A percentile compares a stretch with the other conserved stretches of the same genome.
Conservation (phyloP, 495 filamentous ascomycete species). For the Penicillium manginii region DNA sequence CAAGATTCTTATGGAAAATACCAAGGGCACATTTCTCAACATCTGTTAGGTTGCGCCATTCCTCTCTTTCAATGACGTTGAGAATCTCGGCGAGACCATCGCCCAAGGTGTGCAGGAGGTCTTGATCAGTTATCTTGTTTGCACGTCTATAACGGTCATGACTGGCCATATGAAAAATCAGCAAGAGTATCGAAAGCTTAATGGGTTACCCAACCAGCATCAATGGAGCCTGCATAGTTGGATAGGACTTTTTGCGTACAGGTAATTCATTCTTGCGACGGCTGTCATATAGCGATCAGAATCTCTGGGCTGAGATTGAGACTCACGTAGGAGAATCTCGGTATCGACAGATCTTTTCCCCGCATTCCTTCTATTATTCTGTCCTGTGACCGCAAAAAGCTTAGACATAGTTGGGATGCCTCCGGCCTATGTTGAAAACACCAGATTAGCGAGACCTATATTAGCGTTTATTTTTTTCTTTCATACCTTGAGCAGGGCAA, state of each 20-base stretch:
- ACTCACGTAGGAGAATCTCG: constrained; percentile 33
- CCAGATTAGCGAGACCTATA: background rate
- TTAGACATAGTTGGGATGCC: constrained; percentile 42
- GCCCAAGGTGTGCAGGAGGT: constrained; percentile 49
- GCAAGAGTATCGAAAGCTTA: background rate
- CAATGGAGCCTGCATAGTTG: background rate
- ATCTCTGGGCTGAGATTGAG: constrained; percentile 31
- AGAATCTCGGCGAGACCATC: constrained; percentile 42
- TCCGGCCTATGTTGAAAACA: constrained; percentile 27
- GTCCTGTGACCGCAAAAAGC: constrained; percentile 38
- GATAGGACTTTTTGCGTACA: constrained; percentile 23
- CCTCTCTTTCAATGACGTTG: constrained; percentile 35
- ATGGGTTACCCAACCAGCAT: no score
- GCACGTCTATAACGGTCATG: constrained; percentile 41
- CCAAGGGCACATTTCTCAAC: constrained; percentile 36
- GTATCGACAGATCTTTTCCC: constrained; percentile 37
- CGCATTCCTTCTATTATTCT: constrained; percentile 34
- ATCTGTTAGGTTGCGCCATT: constrained; percentile 48
- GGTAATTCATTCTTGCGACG: constrained; percentile 53
- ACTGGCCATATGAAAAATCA: constrained; percentile 1
- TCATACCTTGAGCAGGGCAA: constrained; percentile 37
- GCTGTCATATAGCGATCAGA: constrained; percentile 34
- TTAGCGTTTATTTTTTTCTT: background rate
- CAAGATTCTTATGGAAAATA: constrained; percentile 42
- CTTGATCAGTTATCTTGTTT: constrained; percentile 45